Evolutionary conservation across 106 monocot species (phyloP), one percentile per base, ranked within the genome.

Genomic region (Ottelia alismoides): DNA sequence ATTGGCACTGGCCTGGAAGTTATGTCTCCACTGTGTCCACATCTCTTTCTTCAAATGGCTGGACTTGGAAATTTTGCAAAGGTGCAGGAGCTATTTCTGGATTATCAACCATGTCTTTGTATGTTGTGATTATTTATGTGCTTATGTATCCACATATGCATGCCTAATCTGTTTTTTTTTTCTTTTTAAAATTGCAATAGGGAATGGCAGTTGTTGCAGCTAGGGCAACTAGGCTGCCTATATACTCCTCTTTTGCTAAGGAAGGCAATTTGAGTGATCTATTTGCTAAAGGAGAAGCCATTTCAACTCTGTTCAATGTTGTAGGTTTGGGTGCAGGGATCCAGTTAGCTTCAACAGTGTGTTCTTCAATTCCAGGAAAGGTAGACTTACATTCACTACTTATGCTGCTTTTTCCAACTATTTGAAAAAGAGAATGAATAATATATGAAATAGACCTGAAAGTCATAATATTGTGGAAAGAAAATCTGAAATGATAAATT

Each of bases 201-300:
- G 94, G 94, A 63, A 85, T 96, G 84, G 94, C 94, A 20, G 79
- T 89, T 56, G 94, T 96, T 60, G 94, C 88, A 50, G 94, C 94
- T 60, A 78, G 94, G 62, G 94, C 94, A 27, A 96, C 94, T 30
- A 76, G 94, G 49, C 56, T 96, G 21, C 94, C 94, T 47, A 96
- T 96, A 61, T 96, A 96, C 74, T 96, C 94, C 54, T 73, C 94
- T 50, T 96, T 96, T 81, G 94, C 88, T 22, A 88, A 81, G 72
- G 94, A 96, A 67, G 84, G 88, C 40, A 96, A 96, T 47, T 76
- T 96, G 21, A 89, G 94, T 58, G 94, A 96, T 62, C 65, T 96
- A 23, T 88, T 85, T 79, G 94, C 88, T 11, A 96, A 96, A 82
- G 94, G 94, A 35, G 94, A 96, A 70, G 94, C 94, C 28, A 94